These are phyloP conservation scores for Alternaria atra DNA, from an alignment of 2,329 filamentous ascomycete species.

Conservation along the genomic window DNA sequence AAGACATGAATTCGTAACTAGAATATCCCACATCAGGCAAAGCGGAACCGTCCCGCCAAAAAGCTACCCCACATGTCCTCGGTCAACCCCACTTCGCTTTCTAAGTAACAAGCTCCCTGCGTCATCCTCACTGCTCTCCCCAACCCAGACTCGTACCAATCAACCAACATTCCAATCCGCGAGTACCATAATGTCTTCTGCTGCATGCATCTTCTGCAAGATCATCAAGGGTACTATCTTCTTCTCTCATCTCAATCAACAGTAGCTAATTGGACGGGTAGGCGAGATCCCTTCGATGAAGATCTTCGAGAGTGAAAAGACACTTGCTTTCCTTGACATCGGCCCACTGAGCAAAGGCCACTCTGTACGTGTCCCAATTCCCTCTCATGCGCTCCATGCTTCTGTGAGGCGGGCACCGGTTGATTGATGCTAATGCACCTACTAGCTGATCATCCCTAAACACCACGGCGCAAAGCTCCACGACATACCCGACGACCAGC, in stretches of 20 bases:
- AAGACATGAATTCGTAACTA: not conserved
- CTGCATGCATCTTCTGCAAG: slow-evolving; percentile 94
- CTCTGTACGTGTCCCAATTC: slow-evolving; percentile 67
- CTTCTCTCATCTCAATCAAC: not conserved
- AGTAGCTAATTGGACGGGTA: slow-evolving; percentile 49
- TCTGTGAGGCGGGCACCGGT: not conserved
- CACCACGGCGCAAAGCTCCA: slow-evolving; percentile 89
- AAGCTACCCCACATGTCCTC: slow-evolving; percentile 33
- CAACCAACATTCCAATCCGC: slow-evolving; percentile 17
- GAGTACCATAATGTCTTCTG: slow-evolving; percentile 64
- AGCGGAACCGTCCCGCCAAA: slow-evolving; percentile 8
- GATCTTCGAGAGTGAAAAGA: slow-evolving; percentile 93
- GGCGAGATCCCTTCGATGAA: slow-evolving; percentile 97
- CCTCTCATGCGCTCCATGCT: not conserved
- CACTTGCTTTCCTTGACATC: slow-evolving; percentile 96
- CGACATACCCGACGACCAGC: slow-evolving; percentile 90
- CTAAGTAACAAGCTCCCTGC: slow-evolving; percentile 17
- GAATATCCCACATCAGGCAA: not conserved
- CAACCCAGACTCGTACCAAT: slow-evolving; percentile 32
- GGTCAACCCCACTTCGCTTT: slow-evolving; percentile 18
- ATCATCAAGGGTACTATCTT: slow-evolving; percentile 84
- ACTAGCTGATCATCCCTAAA: slow-evolving; percentile 93
- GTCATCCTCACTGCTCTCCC: slow-evolving; percentile 17
- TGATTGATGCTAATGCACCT: not conserved
- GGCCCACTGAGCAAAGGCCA: slow-evolving; percentile 88